A percentile compares a stretch with the other conserved stretches of the same genome.
Evolutionary conservation across 345 rosid genomes (phyloP).

Genomic region (Pelargonium nanum): DNA sequence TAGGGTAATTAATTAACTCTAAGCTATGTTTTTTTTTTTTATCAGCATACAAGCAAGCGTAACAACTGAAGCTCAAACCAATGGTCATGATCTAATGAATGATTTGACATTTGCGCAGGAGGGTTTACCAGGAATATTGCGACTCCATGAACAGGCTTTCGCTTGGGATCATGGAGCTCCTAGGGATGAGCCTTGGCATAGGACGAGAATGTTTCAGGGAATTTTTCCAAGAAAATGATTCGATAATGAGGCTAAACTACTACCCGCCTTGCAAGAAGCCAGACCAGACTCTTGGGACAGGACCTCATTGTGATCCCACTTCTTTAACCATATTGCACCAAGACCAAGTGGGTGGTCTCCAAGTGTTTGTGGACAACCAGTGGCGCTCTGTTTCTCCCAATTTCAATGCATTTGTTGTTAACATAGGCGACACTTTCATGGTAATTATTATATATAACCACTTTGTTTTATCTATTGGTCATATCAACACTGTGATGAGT

Average conservation of each 20-base stretch:
- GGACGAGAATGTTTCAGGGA: constrained; percentile 43
- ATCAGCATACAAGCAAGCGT: no score
- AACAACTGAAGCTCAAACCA: no score
- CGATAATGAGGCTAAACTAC: constrained; percentile 94
- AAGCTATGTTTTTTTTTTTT: no score
- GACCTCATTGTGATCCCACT: constrained; percentile 99
- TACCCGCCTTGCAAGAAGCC: constrained; percentile 96
- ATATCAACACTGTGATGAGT: no score
- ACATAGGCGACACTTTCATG: constrained; percentile 98
- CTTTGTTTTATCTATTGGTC: no score
- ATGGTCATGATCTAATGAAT: background rate
- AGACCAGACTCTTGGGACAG: constrained; percentile 86
- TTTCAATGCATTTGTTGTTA: constrained; percentile 74
- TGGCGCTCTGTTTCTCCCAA: constrained; percentile 75
- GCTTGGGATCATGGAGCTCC: constrained; percentile 78
- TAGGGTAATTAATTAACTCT: constrained; percentile 38
- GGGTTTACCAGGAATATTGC: constrained; percentile 68
- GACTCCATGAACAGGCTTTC: constrained; percentile 82
- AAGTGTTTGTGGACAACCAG: constrained; percentile 74
- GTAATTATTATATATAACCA: constrained; percentile 38
- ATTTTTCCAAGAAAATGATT: constrained; percentile 73
- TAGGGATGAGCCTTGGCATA: constrained; percentile 69
- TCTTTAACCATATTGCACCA: constrained; percentile 97
- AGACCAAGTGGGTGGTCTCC: constrained; percentile 89
- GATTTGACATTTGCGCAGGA: constrained; percentile 26